Conservation (phyloP, 2,329 filamentous ascomycete genomes). For the Trichocomaceae sp. region DNA sequence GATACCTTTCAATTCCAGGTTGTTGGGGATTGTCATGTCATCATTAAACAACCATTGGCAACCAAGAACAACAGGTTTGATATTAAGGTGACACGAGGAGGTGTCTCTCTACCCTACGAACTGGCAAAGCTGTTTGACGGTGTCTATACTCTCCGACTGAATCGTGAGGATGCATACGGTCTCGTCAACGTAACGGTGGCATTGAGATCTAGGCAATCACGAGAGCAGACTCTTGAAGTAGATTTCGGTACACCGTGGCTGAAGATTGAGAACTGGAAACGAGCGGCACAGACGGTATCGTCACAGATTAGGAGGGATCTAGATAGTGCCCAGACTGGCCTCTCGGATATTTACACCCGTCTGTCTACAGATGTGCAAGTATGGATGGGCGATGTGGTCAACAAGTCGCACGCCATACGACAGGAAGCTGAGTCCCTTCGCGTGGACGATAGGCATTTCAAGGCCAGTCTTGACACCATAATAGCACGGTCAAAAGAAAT, state of each 20-base stretch:
- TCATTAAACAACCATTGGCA: slow-evolving; percentile 44
- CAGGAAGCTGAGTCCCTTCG: slow-evolving; percentile 24
- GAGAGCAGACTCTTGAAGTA: slow-evolving; percentile 32
- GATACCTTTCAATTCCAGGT: slow-evolving; percentile 46
- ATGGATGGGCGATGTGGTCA: slow-evolving; percentile 32
- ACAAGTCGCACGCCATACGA: slow-evolving; percentile 28
- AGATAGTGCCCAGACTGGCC: slow-evolving; percentile 30
- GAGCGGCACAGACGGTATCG: slow-evolving; percentile 31
- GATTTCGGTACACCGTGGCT: slow-evolving; percentile 44
- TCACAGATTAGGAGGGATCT: slow-evolving; percentile 33
- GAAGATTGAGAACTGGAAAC: slow-evolving; percentile 42
- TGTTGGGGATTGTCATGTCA: slow-evolving; percentile 49
- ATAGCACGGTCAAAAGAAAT: slow-evolving; percentile 28
- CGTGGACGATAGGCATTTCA: slow-evolving; percentile 21
- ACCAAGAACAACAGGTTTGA: slow-evolving; percentile 44
- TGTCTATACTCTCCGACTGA: slow-evolving; percentile 47
- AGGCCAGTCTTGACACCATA: slow-evolving; percentile 22
- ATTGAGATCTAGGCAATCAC: slow-evolving; percentile 28
- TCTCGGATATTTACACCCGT: slow-evolving; percentile 33
- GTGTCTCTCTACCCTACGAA: slow-evolving; percentile 37
- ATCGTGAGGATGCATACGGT: slow-evolving; percentile 45
- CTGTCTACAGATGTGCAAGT: slow-evolving; percentile 34
- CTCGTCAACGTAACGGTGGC: slow-evolving; percentile 44
- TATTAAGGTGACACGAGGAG: slow-evolving; percentile 43
- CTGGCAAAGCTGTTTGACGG: slow-evolving; percentile 48